Percentiles rank a stretch among this genome's conserved stretches.
These are phyloP conservation scores for Neurospora cerealis DNA, from an alignment of 495 filamentous ascomycete species.

Conservation along the genomic window DNA sequence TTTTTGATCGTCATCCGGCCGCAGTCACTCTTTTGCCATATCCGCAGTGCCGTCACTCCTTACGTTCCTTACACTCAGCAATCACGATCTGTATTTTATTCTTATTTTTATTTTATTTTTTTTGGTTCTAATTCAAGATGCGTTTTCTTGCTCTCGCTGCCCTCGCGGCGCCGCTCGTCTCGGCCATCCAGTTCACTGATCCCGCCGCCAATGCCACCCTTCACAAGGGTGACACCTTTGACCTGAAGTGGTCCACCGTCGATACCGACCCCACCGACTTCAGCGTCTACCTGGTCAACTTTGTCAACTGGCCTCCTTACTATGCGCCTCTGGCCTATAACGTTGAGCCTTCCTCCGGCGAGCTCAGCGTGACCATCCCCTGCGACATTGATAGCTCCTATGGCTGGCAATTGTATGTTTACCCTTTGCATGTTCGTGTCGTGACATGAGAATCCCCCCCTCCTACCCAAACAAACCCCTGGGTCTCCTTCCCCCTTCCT, in stretches of 20 bases:
- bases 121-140: slow-evolving; percentile 10
- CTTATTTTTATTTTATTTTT: neutral
- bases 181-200: slow-evolving; percentile 20
- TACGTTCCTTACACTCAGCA: neutral
- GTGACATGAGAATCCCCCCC: neutral
- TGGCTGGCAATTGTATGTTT: slow-evolving; percentile 33
- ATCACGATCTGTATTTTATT: neutral
- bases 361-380: slow-evolving; percentile 28
- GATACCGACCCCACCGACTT: slow-evolving; percentile 36
- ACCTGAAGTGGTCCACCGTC: slow-evolving; percentile 32
- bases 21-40: neutral
- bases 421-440: neutral
- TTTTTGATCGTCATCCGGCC: neutral
- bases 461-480: neutral
- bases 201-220: slow-evolving; percentile 24
- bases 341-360: slow-evolving; percentile 23
- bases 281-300: slow-evolving; percentile 40
- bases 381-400: slow-evolving; percentile 30
- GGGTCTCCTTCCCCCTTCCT: neutral
- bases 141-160: slow-evolving; percentile 15
- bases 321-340: slow-evolving; percentile 29
- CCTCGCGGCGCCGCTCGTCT: slow-evolving; percentile 22
- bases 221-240: slow-evolving; percentile 25
- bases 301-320: slow-evolving; percentile 37
- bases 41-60: neutral